Evolutionary conservation across 441 rosid genomes (phyloP), one percentile per base, ranked within the genome.

Genomic region (Sinapis alba): DNA sequence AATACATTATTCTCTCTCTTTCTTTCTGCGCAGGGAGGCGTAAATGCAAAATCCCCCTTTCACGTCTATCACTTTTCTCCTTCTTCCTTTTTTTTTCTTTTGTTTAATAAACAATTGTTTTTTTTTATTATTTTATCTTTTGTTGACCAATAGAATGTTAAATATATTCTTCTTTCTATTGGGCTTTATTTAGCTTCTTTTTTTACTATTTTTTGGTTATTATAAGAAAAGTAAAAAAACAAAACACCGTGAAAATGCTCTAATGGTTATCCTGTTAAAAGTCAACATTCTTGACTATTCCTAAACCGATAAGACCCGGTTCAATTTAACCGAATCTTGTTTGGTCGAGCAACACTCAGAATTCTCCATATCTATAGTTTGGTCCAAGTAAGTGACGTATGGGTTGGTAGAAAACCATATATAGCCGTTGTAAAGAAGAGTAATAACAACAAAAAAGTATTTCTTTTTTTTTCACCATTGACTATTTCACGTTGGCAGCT

Each of bases 101-200:
- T 15, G 11, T 65, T 16, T 45, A 45, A 15, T 23, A n/a, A n/a
- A 2, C 12, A 56, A 11, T 23, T 26, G 11, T 21, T 43, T 47
- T 18, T n/a, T 47, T 11, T 74, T 32, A n/a, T 41, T 34, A 6
- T 47, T 53, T 63, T 26, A 50, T 50, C 56, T 18, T 59, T 24
- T 11, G 59, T 28, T 24, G 68, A 67, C 73, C 43, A 74, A 67
- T 74, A 56, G 70, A 75, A 75, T 75, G 69, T 69, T 50, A 75
- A 68, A 53, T 68, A 38, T 13, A 36, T 61, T 68, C 20, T n/a
- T 5, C 58, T 68, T 75, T 75, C 36, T 19, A 61, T 69, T 75
- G 69, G 65, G 27, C 74, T 75, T 68, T 61, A 60, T 68, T 68
- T 61, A 53, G 32, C 50, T 68, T 26, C 32, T 61, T 68, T 74